Evolutionary conservation across 306 rosid genomes (phyloP), one percentile per base, ranked within the genome.

Genomic region (Luffa acutangula): DNA sequence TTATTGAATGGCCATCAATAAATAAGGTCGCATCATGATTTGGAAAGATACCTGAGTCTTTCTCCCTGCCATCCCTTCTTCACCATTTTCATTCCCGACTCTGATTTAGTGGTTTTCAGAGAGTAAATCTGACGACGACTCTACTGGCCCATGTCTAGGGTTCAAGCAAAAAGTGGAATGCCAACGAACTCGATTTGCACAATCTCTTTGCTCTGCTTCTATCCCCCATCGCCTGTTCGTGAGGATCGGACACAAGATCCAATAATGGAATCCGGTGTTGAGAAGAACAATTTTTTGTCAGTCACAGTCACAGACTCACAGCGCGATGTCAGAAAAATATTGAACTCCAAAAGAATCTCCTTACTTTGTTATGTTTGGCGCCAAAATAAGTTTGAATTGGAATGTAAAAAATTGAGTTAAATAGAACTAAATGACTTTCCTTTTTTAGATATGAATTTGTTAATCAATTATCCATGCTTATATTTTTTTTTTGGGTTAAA

Each of bases 41-140:
- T 25, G 67, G 17, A 60, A 60, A 60, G 11, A 42, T 46, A 91
- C 93, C 92, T 89, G 60, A 88, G 82, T 39, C 94, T 90, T 78
- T 92, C 97, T 87, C 94, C 97, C 75, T 90, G 88, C 58, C 92
- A 89, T 11, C 89, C 94, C 18, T 14, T 51, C 86, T 90, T 86
- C 86, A 88, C 91, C 97, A 88, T 90, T 51, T 76, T 86, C 70
- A 65, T 39, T 36, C 9, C n/a, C 71, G 45, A 14, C 46, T 33
- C 71, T 15, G 71, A 36, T 63, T 63, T 60, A 1, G 18, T 63
- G 42, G 34, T 54, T 17, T 17, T 12, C 70, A 34, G 70, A 60
- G 10, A 7, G 36, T 21, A 60, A 31, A 25, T n/a, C 5, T 33
- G 39, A 20, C 2, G 67, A 7, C 37, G 37, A 17, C 4, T 25